Evolutionary conservation across 331 rosid species (phyloP).

Genomic region (Acacia concinna): DNA sequence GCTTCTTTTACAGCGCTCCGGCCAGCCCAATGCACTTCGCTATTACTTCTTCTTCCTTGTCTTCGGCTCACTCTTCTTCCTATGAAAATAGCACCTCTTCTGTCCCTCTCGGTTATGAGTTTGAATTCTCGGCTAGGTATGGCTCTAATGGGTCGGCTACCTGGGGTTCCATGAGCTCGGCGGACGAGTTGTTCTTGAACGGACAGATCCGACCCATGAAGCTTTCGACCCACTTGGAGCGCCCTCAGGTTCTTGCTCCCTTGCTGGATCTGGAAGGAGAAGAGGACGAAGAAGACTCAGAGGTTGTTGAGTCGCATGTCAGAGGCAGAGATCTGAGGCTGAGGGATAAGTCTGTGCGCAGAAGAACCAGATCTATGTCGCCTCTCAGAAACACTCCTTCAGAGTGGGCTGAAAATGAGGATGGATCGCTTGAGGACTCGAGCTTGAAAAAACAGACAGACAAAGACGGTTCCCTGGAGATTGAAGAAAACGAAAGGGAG

Average conservation of each 20-base stretch:
- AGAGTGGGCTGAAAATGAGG: slow-evolving; percentile 60
- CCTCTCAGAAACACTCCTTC: slow-evolving; percentile 57
- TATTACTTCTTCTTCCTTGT: slow-evolving; percentile 41
- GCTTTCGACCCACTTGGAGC: slow-evolving; percentile 71
- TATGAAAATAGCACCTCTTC: slow-evolving; percentile 28
- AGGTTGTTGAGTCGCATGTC: slow-evolving; percentile 22
- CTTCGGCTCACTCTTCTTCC: slow-evolving; percentile 22
- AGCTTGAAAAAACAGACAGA: neutral
- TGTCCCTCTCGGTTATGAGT: slow-evolving; percentile 60
- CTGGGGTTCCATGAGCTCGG: slow-evolving; percentile 83
- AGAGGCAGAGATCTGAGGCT: slow-evolving; percentile 92
- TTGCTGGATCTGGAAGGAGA: slow-evolving; percentile 76
- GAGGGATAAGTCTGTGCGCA: slow-evolving; percentile 59
- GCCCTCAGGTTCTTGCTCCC: slow-evolving; percentile 73
- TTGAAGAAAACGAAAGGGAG: slow-evolving; percentile 31
- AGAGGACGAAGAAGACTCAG: slow-evolving; percentile 46
- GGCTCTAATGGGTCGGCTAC: slow-evolving; percentile 43
- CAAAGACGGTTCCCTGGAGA: slow-evolving; percentile 20
- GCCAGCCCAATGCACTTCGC: slow-evolving; percentile 93
- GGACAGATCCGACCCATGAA: slow-evolving; percentile 98
- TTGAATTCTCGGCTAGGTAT: slow-evolving; percentile 83
- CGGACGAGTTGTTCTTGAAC: slow-evolving; percentile 87
- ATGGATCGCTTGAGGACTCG: neutral
- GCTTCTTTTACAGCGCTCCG: slow-evolving; percentile 92
- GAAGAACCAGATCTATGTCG: slow-evolving; percentile 97